Evolutionary conservation across 805 yeast species (phyloP).

Genomic region (Sugiyamaella chiloensis): DNA sequence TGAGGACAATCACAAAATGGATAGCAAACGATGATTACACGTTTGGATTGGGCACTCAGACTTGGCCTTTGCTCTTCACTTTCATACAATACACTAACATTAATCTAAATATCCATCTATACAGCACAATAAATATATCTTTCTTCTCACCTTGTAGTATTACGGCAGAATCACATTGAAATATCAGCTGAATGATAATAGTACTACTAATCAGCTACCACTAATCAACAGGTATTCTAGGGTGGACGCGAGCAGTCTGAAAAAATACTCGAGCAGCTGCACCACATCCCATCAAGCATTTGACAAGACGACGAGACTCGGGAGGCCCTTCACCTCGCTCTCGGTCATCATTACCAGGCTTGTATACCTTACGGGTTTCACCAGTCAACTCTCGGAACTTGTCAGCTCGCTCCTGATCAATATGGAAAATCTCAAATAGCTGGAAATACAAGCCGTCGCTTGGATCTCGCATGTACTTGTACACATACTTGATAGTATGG

Average conservation of each 20-base stretch:
- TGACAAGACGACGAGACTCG: slow-evolving; percentile 39
- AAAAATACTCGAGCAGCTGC: slow-evolving; percentile 68
- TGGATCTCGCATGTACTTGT: slow-evolving; percentile 55
- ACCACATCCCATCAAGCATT: slow-evolving; percentile 59
- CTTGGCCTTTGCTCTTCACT: no score
- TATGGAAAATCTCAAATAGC: slow-evolving; percentile 54
- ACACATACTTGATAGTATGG: slow-evolving; percentile 55
- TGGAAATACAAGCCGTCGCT: slow-evolving; percentile 58
- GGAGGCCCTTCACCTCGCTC: slow-evolving; percentile 40
- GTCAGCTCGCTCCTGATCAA: slow-evolving; percentile 50
- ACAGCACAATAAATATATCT: no score
- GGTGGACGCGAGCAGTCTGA: slow-evolving; percentile 60
- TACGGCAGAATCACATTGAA: no score
- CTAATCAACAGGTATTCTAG: slow-evolving; percentile 32
- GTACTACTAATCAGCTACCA: no score
- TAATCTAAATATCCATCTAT: no score
- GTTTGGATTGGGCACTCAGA: no score
- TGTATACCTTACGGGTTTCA: slow-evolving; percentile 45
- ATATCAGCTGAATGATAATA: no score
- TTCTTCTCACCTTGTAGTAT: no score
- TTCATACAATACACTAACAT: no score
- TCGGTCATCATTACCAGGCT: slow-evolving; percentile 52
- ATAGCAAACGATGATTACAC: no score
- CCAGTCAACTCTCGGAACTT: slow-evolving; percentile 54
- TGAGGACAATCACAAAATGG: no score